phyloP scores from a whole-genome alignment of 169 alveolate species.

The Hammondia hammondi region DNA sequence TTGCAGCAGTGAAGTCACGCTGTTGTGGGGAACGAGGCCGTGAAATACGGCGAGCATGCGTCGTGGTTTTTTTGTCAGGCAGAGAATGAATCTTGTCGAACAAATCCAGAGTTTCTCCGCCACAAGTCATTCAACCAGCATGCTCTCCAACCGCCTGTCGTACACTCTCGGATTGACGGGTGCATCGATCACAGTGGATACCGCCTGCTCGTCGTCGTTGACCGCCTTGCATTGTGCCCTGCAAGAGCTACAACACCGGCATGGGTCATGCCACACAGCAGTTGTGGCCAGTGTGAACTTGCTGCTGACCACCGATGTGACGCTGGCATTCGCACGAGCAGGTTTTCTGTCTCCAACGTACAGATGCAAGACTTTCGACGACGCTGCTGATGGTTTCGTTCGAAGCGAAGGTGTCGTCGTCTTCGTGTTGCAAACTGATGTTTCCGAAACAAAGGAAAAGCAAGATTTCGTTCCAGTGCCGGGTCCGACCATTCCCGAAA shows the following conservation, averaged over 20 bases:
- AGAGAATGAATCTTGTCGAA: constrained; percentile 61
- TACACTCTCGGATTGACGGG: constrained; percentile 78
- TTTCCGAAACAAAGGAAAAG: constrained; percentile 30
- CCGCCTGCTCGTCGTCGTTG: constrained; percentile 85
- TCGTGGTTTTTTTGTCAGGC: constrained; percentile 46
- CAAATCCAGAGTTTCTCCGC: constrained; percentile 66
- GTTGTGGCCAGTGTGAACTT: constrained; percentile 79
- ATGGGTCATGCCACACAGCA: constrained; percentile 75
- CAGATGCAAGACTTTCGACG: constrained; percentile 81
- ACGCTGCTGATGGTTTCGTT: constrained; percentile 79
- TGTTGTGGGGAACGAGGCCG: background rate
- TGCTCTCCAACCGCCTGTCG: constrained; percentile 79
- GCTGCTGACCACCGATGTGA: constrained; percentile 78
- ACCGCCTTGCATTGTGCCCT: constrained; percentile 81
- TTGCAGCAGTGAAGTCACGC: background rate
- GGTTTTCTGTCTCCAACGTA: constrained; percentile 81
- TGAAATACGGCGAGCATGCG: background rate
- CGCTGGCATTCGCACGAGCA: constrained; percentile 80
- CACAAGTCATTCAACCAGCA: constrained; percentile 74
- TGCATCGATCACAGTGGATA: constrained; percentile 81
- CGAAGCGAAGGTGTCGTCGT: constrained; percentile 82
- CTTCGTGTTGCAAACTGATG: constrained; percentile 52
- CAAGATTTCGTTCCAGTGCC: constrained; percentile 24
- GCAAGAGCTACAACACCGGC: constrained; percentile 65
- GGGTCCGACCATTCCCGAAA: constrained; percentile 63